phyloP scores from a whole-genome alignment of 2,329 filamentous ascomycete species.

The Escovopsis sp. region DNA sequence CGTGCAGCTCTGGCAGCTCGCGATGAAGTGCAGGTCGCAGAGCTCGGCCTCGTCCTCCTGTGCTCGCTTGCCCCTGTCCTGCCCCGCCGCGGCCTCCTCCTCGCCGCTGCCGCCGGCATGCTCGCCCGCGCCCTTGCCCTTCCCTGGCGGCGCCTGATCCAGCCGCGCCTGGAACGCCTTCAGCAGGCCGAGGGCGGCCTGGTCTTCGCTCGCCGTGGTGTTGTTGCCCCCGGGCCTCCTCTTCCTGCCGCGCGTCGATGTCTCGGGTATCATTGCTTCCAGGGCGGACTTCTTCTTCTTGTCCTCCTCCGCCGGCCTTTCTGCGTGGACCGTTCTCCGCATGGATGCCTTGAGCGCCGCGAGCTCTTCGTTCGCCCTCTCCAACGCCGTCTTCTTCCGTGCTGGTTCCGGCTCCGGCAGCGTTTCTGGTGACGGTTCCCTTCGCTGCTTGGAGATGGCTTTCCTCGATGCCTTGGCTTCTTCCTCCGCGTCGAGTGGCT shows the following conservation, averaged over 20 bases:
- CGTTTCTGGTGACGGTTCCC: conserved; percentile 9
- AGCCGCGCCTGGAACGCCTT: conserved; percentile 70
- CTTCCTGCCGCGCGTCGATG: conserved; percentile 56
- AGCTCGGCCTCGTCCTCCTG: conserved; percentile 55
- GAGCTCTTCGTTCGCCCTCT: conserved; percentile 66
- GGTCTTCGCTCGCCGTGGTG: conserved; percentile 40
- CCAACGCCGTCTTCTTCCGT: conserved; percentile 42
- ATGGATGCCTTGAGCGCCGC: conserved; percentile 69
- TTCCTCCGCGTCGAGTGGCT: not conserved
- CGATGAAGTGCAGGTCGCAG: conserved; percentile 93
- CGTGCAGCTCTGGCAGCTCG: conserved; percentile 82
- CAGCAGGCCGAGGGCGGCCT: conserved; percentile 54
- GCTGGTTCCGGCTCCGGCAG: conserved; percentile 14
- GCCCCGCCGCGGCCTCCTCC: no score
- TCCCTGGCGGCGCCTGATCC: conserved; percentile 35
- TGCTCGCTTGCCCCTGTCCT: conserved; percentile 11
- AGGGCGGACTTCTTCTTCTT: conserved; percentile 55
- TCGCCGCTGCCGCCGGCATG: conserved; percentile 5
- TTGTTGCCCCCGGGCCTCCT: conserved; percentile 43
- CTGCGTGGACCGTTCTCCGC: conserved; percentile 46
- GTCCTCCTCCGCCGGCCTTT: conserved; percentile 35
- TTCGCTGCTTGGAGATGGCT: not conserved
- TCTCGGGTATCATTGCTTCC: conserved; percentile 61
- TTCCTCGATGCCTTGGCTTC: not conserved
- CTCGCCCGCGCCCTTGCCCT: conserved; percentile 18